Base-by-base conservation (phyloP, 1,284 basidiomycete species). In the Trametes sp. region DNA sequence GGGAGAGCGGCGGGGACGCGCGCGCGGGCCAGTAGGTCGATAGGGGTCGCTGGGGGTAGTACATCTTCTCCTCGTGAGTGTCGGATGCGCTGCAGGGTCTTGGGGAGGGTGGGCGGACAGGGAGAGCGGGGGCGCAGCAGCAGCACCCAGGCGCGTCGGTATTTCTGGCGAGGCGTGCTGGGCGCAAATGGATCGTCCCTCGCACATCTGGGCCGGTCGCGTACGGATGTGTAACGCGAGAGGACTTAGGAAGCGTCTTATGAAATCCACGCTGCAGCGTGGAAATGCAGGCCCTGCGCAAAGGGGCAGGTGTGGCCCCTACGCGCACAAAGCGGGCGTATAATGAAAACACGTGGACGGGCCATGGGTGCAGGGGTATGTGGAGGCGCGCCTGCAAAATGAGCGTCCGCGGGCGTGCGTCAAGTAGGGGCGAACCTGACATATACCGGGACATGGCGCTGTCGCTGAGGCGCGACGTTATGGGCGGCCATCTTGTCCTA, bases 231-330 rank as follows among this genome's bases (percentile, higher is more conserved):
- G 57, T 53, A 48, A 19, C 35, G 50, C 44, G 62, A 61, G 56
- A 46, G 36, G 61, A 57, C 59, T 58, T 44, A 55, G 51, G 59
- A 63, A 58, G 50, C 42, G 59, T 54, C 52, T 48, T 61, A 74
- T 75, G 70, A 74, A 75, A 69, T 52, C 29, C 73, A 73, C 72
- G 73, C 62, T 70, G 72, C 66, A 70, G 58, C 67, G 71, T 69
- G 64, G 66, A 65, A 62, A 69, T 29, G 38, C 29, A 38, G 48
- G 31, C 29, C 9, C 29, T 24, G 49, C 21, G 33, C 11, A 57
- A 70, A 63, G 63, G 63, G 68, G 72, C 61, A 73, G 51, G 67
- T 65, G 58, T 3, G 68, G 49, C 35, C 70, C 72, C 61, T 61
- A 49, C 52, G 58, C 46, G 57, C 52, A 61, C 51, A 58, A 63